Base-by-base conservation (phyloP, 208 protist species). In the Crithidia thermophila region DNA sequence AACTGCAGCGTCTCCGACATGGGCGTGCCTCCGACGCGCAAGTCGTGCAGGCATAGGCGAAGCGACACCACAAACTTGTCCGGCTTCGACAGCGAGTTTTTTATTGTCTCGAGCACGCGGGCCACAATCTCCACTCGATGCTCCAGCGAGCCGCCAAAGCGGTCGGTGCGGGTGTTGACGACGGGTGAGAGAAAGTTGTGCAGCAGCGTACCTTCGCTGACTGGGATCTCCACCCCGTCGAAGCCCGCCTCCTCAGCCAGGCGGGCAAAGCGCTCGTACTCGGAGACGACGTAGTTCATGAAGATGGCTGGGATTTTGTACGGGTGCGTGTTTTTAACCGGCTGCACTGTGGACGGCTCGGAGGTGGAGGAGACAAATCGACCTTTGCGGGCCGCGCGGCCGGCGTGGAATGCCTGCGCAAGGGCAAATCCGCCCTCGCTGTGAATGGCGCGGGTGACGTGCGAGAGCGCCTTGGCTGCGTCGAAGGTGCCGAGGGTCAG, bases 171-270 rank as follows among this genome's bases (percentile, higher is more conserved):
- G 21, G 91, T 70, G 73, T 99, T 99, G 0, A 94, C 87, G 13
- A 88, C 82, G 18, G 68, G 4, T 1, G 87, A 95, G 25, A 98
- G 68, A 53, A 98, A 99, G 67, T 98, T 91, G 77, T 98, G 95
- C 59, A 99, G 81, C 33, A 99, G 77, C 30, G 89, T 95, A 33
- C 97, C 95, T 60, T 99, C 94, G 59, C 86, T 93, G 9, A 96
- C 87, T 20, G 96, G 88, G 21, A 98, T 85, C 78, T 99, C 97
- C 6, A 99, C 82, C 21, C 95, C 97, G 70, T 99, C 97, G 56
- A 98, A 99, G 14, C 96, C 96, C 0, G 93, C 97, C 52, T 88
- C 88, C 66, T 95, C 75, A n/a, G 97, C 97, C 11, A 98, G 83
- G 27, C 67, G 67, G 13, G 94, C 94, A 67, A 93, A 97, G 14